phyloP scores from a whole-genome alignment of 768 basidiomycete genomes.

The Mycena olivaceomarginata region DNA sequence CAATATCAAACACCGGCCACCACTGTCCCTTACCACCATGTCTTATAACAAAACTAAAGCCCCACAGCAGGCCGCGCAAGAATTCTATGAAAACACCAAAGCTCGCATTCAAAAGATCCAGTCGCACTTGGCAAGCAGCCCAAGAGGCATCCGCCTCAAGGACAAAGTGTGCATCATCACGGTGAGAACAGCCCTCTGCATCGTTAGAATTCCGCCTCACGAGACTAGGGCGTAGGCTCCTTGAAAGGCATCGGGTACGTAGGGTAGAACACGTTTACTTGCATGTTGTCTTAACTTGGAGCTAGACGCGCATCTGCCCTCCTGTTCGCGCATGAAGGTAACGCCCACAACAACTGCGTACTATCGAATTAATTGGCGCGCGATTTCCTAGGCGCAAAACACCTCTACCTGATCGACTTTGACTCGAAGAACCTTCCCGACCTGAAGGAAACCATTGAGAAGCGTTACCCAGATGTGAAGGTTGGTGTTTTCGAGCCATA shows the following conservation, averaged over 20 bases:
- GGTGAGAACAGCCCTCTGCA: too few relatives aligned
- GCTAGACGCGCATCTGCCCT: conserved; percentile 82
- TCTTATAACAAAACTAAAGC: conserved; percentile 59
- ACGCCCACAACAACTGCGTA: conserved; percentile 10
- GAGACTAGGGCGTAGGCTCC: conserved; percentile 80
- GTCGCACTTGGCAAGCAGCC: conserved; percentile 74
- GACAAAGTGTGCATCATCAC: conserved; percentile 93
- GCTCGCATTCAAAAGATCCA: conserved; percentile 82
- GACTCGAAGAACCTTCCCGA: conserved; percentile 80
- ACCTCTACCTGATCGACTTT: conserved; percentile 86
- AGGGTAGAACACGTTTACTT: conserved; percentile 4
- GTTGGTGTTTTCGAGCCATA: conserved; percentile 60
- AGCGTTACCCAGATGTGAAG: conserved; percentile 86
- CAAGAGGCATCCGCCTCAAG: conserved; percentile 74
- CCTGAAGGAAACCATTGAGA: conserved; percentile 81
- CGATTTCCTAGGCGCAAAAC: conserved; percentile 75
- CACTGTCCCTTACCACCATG: conserved; percentile 48
- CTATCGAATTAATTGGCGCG: conserved; percentile 16
- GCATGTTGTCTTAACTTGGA: conserved; percentile 24
- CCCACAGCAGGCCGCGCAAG: conserved; percentile 60
- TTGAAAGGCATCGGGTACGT: conserved; percentile 92
- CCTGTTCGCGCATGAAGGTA: conserved; percentile 87
- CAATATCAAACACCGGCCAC: not conserved
- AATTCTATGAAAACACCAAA: conserved; percentile 76
- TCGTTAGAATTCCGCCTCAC: too few relatives aligned